These are phyloP conservation scores for Aquilaria agallochum DNA, from an alignment of 441 rosid genomes.

Conservation along the genomic window DNA sequence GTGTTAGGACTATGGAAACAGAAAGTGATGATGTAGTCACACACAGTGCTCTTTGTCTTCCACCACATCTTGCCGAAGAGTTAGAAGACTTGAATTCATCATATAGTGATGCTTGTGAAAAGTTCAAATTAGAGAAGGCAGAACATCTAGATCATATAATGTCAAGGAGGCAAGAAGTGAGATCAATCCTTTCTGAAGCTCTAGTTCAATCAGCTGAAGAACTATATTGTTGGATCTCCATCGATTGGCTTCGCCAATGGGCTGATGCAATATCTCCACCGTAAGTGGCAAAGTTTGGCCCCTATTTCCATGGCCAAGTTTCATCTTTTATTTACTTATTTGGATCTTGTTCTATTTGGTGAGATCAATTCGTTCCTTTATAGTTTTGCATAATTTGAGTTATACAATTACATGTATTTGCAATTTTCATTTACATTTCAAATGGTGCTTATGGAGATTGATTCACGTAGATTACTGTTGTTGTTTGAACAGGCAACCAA, in stretches of 20 bases:
- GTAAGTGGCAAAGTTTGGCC: conserved; percentile 38
- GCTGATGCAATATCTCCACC: conserved; percentile 66
- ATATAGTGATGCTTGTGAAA: conserved; percentile 56
- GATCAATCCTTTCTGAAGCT: conserved; percentile 80
- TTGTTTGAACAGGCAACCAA: no score
- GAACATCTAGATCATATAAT: conserved; percentile 46
- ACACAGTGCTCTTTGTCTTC: conserved; percentile 49
- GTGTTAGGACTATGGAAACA: conserved; percentile 27
- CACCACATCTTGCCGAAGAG: conserved; percentile 61
- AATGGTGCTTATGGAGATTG: no score
- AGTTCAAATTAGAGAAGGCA: conserved; percentile 59
- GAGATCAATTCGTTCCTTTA: no score
- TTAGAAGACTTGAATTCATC: conserved; percentile 56
- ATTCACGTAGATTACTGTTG: no score
- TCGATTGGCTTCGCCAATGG: conserved; percentile 97
- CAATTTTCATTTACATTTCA: no score
- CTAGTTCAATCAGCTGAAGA: conserved; percentile 67
- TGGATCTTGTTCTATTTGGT: no score
- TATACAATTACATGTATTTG: no score
- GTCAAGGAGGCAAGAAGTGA: conserved; percentile 81
- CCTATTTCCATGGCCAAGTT: no score
- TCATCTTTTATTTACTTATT: no score
- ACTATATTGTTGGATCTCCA: conserved; percentile 74
- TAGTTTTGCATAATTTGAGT: no score
- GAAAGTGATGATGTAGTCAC: conserved; percentile 35